Conservation (phyloP, 139 green algal species). For the Chlamydomonas applanata region DNA sequence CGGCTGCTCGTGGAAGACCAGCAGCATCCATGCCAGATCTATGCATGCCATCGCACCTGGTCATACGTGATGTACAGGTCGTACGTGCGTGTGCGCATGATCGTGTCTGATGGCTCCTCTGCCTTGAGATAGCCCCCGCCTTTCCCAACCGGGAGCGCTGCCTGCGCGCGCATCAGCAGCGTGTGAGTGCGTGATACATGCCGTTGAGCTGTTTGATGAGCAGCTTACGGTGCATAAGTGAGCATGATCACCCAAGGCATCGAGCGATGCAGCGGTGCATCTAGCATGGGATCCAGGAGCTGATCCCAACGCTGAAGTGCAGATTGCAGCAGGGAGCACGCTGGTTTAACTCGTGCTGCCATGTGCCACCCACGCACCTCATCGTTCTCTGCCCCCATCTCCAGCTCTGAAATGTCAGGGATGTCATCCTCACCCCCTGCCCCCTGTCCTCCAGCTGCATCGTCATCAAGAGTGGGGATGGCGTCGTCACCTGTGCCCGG, state of each 20-base stretch:
- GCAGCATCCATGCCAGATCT: too few species aligned
- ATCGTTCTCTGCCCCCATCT: constrained; percentile 59
- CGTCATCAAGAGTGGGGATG: constrained; percentile 47
- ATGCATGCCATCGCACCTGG: constrained; percentile 58
- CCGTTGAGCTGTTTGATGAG: too few species aligned
- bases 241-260: too few species aligned
- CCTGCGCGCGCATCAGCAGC: too few species aligned
- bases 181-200: too few species aligned
- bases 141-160: constrained; percentile 21
- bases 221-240: too few species aligned
- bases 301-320: too few species aligned
- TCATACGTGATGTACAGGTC: constrained; percentile 93
- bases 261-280: too few species aligned
- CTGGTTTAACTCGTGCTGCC: neutral
- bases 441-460: constrained; percentile 5
- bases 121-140: constrained; percentile 13
- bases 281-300: too few species aligned
- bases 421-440: constrained; percentile 57
- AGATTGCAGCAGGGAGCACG: too few species aligned
- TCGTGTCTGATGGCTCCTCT: constrained; percentile 48
- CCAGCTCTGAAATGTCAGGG: constrained; percentile 77
- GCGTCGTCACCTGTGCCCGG: constrained; percentile 27
- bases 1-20: neutral
- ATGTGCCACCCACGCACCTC: constrained; percentile 39
- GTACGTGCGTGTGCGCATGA: constrained; percentile 83